phyloP scores from a whole-genome alignment of 1,139 yeast species.

The Geotrichum reessii region DNA sequence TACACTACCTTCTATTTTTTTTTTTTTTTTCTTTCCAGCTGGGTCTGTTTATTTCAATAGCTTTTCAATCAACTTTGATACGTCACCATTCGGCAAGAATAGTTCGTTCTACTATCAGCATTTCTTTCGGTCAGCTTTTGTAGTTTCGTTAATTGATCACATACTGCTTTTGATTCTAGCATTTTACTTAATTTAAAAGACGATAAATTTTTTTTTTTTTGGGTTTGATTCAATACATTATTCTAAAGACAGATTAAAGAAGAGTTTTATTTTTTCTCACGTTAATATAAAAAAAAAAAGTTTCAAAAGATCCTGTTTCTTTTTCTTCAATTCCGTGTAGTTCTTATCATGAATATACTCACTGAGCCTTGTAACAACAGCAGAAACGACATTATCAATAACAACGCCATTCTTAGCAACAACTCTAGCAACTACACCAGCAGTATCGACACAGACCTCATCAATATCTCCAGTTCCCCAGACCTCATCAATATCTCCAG shows the following conservation, averaged over 20 bases:
- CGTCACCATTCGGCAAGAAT: not conserved
- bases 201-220: too few relatives aligned
- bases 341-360: not conserved
- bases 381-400: not conserved
- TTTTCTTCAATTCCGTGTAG: not conserved
- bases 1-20: not conserved
- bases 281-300: not conserved
- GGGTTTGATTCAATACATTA: not conserved
- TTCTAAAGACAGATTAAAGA: not conserved
- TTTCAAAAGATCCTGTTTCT: not conserved
- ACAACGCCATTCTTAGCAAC: not conserved
- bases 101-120: not conserved
- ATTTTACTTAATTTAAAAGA: not conserved
- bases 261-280: not conserved
- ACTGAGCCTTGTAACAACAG: not conserved
- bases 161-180: not conserved
- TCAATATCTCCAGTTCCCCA: not conserved
- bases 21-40: not conserved
- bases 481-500: not conserved
- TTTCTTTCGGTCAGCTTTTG: not conserved
- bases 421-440: not conserved
- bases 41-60: not conserved
- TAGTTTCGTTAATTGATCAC: not conserved
- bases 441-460: not conserved
- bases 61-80: not conserved